A percentile compares a stretch with the other conserved stretches of the same genome.
Evolutionary conservation across 108 stramenopile genomes (phyloP).

Genomic region (Craspedostauros australis): DNA sequence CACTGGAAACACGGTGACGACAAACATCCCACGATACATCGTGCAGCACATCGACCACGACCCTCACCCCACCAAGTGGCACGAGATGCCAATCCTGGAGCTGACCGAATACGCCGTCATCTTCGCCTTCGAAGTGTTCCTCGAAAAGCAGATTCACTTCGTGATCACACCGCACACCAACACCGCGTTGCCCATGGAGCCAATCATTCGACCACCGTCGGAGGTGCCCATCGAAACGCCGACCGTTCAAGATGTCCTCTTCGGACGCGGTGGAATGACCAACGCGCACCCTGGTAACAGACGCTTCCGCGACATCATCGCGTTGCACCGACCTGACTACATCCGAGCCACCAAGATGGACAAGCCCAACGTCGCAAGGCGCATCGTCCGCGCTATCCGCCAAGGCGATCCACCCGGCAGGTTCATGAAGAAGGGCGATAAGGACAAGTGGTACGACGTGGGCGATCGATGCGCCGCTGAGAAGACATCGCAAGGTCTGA

Average conservation of each 20-base stretch:
- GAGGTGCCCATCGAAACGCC: slow-evolving; percentile 19
- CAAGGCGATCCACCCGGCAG: slow-evolving; percentile 49
- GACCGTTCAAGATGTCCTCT: slow-evolving; percentile 23
- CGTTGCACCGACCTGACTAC: slow-evolving; percentile 68
- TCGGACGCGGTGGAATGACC: slow-evolving; percentile 60
- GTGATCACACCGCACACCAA: neutral
- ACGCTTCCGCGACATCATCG: slow-evolving; percentile 72
- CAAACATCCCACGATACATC: slow-evolving; percentile 20
- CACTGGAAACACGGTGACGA: slow-evolving; percentile 14
- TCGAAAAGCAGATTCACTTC: slow-evolving; percentile 36
- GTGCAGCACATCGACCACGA: slow-evolving; percentile 8
- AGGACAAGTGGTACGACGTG: slow-evolving; percentile 66
- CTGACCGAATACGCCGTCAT: slow-evolving; percentile 30
- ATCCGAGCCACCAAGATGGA: slow-evolving; percentile 57
- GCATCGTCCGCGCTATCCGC: slow-evolving; percentile 67
- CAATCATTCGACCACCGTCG: slow-evolving; percentile 13
- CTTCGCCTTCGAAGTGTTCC: slow-evolving; percentile 41
- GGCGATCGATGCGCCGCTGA: slow-evolving; percentile 58
- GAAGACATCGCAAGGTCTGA: slow-evolving; percentile 69
- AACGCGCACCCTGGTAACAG: slow-evolving; percentile 74
- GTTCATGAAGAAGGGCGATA: slow-evolving; percentile 60
- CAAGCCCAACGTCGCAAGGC: slow-evolving; percentile 72
- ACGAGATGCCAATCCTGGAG: slow-evolving; percentile 14
- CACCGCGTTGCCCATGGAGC: slow-evolving; percentile 3
- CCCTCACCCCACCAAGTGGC: slow-evolving; percentile 16